Evolutionary conservation across 108 stramenopile species (phyloP).

Genomic region (Epithemia pelagica): DNA sequence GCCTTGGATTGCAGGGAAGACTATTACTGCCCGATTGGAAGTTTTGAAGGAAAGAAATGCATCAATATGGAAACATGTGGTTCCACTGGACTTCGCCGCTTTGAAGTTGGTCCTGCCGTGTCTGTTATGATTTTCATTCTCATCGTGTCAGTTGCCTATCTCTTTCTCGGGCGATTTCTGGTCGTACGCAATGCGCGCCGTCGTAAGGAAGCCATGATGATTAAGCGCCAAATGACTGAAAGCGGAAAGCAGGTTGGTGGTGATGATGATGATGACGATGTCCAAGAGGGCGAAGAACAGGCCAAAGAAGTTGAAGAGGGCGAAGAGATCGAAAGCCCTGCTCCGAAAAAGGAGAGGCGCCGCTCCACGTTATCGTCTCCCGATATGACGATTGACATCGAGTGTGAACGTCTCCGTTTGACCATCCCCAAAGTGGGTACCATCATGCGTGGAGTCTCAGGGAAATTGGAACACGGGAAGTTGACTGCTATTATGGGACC

Average conservation of each 20-base stretch:
- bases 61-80: background rate
- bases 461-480: constrained; percentile 14
- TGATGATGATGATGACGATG: background rate
- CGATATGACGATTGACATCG: constrained; percentile 4
- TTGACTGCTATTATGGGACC: constrained; percentile 17
- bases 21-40: background rate
- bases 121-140: background rate
- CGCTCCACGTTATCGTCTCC: background rate
- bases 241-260: background rate
- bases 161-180: background rate
- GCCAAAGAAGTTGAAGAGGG: background rate
- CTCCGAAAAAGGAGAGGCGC: background rate
- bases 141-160: background rate
- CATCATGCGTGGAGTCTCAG: constrained; percentile 20
- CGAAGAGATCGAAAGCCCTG: background rate
- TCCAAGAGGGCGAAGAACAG: background rate
- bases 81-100: background rate
- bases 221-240: background rate
- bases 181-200: background rate
- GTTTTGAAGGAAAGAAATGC: background rate
- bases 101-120: background rate
- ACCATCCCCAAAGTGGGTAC: constrained; percentile 16
- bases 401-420: constrained; percentile 12
- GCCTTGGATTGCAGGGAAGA: constrained; percentile 3
- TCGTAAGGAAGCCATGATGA: background rate